Evolutionary conservation across 768 basidiomycete genomes (phyloP).

Genomic region (Chalciporus pseudorubinellus): DNA sequence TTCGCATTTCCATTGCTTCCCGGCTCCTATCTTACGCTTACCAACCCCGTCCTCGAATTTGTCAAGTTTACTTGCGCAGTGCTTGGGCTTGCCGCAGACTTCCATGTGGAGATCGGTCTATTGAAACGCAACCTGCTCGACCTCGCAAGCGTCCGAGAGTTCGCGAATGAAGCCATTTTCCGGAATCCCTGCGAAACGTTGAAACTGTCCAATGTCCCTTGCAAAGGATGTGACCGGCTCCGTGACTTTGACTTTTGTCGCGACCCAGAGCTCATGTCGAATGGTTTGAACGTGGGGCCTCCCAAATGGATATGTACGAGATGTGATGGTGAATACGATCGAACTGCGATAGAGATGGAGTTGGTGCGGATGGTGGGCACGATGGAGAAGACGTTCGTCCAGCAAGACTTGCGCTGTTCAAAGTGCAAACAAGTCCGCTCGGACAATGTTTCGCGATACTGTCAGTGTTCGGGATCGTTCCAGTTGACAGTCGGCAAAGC

Average conservation of each 20-base stretch:
- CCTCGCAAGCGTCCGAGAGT: constrained; percentile 82
- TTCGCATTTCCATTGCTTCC: constrained; percentile 86
- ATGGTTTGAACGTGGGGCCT: constrained; percentile 44
- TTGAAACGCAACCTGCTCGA: constrained; percentile 89
- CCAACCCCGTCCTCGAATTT: constrained; percentile 84
- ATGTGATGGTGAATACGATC: constrained; percentile 87
- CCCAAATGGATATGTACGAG: constrained; percentile 65
- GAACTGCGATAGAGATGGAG: constrained; percentile 80
- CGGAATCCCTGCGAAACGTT: constrained; percentile 90
- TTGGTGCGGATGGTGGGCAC: constrained; percentile 73
- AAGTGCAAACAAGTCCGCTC: constrained; percentile 91
- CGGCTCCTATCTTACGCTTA: constrained; percentile 76
- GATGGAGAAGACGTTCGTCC: constrained; percentile 71
- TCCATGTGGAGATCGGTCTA: constrained; percentile 81
- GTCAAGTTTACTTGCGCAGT: constrained; percentile 85
- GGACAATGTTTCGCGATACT: constrained; percentile 82
- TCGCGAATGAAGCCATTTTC: constrained; percentile 81
- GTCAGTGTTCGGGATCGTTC: constrained; percentile 86
- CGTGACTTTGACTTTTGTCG: constrained; percentile 96
- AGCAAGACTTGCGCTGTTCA: constrained; percentile 86
- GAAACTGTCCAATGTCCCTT: constrained; percentile 82
- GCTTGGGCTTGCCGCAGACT: constrained; percentile 76
- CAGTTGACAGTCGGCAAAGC: constrained; percentile 67
- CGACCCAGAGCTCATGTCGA: constrained; percentile 78
- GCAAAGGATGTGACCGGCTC: constrained; percentile 78